phyloP scores from a whole-genome alignment of 495 filamentous ascomycete genomes.

The Podospora anserina region DNA sequence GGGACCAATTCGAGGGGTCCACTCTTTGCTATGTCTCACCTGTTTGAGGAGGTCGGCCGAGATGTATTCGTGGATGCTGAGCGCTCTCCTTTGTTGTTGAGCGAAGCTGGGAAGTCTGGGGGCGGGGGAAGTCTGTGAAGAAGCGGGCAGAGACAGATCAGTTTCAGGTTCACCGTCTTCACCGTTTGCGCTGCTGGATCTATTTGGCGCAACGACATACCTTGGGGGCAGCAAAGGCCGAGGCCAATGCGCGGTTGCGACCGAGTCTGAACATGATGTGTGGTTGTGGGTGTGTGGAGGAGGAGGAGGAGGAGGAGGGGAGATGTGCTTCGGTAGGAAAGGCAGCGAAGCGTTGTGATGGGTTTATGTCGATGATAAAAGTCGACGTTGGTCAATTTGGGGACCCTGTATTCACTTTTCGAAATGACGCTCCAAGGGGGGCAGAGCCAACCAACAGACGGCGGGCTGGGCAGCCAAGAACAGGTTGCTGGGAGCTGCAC shows the following conservation, averaged over 20 bases:
- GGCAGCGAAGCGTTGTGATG: neutral
- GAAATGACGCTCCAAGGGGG: conserved; percentile 11
- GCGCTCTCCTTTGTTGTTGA: conserved; percentile 70
- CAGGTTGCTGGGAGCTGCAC: neutral
- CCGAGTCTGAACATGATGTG: conserved; percentile 48
- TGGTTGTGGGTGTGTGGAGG: neutral
- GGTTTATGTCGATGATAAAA: neutral
- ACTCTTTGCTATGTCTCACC: conserved; percentile 45
- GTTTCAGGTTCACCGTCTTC: conserved; percentile 12
- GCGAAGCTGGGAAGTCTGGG: conserved; percentile 43
- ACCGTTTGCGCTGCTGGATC: neutral
- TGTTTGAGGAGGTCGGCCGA: conserved; percentile 83
- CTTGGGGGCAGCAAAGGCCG: conserved; percentile 48
- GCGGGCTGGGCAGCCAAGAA: neutral
- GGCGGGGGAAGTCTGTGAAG: conserved; percentile 36
- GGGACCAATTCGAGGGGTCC: conserved; percentile 1
- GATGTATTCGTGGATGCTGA: conserved; percentile 97
- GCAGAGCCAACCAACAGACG: neutral
- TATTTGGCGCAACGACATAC: conserved; percentile 24
- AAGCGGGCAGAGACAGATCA: neutral
- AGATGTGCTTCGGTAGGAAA: neutral
- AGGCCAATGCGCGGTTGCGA: conserved; percentile 47
- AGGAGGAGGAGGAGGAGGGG: neutral
- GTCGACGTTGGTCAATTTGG: neutral
- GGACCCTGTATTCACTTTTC: conserved; percentile 5